Base-by-base conservation (phyloP, 1,139 yeast genomes). In the Kodamaea sp. region DNA sequence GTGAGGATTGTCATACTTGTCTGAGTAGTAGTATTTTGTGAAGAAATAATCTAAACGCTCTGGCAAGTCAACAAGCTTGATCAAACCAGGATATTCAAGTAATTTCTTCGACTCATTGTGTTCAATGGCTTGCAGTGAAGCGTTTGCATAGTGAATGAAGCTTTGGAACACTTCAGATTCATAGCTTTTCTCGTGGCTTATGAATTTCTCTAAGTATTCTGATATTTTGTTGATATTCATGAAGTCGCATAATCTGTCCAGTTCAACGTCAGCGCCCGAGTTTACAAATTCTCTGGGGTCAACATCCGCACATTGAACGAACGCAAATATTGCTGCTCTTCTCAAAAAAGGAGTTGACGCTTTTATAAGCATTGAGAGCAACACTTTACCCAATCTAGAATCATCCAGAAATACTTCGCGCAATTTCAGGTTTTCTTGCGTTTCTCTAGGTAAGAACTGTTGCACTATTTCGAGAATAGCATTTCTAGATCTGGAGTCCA, bases 31-130 rank as follows among this genome's bases (percentile, higher is more conserved):
- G 38, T 72, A 68, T 22, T 75, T 68, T 2, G 84, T 73, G 61
- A 83, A 86, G 48, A 90, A 82, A 28, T 69, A 71, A 46, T 88
- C 95, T 33, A 86, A 57, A 32, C 86, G 67, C n/a, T 66, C 61
- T 0, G 95, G 95, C 19, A 87, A 62, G 29, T 73, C 70, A 16
- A 80, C 63, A 31, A 86, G 61, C 28, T 70, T 66, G 8, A 80
- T 62, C 4, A 81, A 66, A 2, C 94, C 92, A 0, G 95, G 89
- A 45, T 78, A 84, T 35, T 82, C 82, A 42, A 83, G 46, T 21
- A 55, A 36, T 30, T 47, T 53, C 22, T 42, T 46, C 23, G 54
- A 32, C 12, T 41, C 44, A 13, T 29, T 12, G 4, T 30, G 34
- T 15, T 29, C 26, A 8, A 29, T 7, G 13, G 30, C 20, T 7